Evolutionary conservation across 805 yeast genomes (phyloP), one percentile per base, ranked within the genome.

Genomic region (Barnettozyma californica): DNA sequence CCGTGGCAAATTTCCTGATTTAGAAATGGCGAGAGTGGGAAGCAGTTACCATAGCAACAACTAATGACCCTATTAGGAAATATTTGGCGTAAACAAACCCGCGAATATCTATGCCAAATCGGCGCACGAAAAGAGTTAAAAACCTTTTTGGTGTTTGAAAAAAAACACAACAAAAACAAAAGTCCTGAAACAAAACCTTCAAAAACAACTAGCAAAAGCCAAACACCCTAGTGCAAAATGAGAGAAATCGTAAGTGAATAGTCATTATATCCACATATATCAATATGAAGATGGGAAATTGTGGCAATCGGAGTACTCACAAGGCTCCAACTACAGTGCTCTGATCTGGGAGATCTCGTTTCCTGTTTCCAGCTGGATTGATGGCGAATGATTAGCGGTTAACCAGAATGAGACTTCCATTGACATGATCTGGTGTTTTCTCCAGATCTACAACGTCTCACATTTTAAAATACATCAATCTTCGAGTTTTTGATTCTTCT

Each of bases 21-120:
- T n/a, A 31, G 42, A 13, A 21, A 14, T 39, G 26, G 31, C 31
- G 18, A 39, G 23, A 23, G 7, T 2, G 2, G 4, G 4, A 4
- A 4, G 7, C 4, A 5, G 46, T 44, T 44, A 4, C 41, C 42
- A 36, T 35, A 36, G 46, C 9, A 14, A 35, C 46, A 36, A 8
- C 19, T 11, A 13, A 11, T 14, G 4, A 5, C 26, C 39, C 41
- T 18, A 43, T 43, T 33, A 11, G n/a, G 45, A 23, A 31, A 34
- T 5, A 5, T 21, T 43, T 43, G 45, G 21, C 45, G 45, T 43
- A 37, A 43, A 43, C 45, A 43, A 14, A 20, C 29, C 21, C 29
- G 25, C 19, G 19, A 27, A 25, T 8, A 11, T 43, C n/a, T 26
- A 16, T 18, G 43, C 43, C 43, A 40, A 40, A 40, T 34, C 31